Base-by-base conservation (phyloP, 345 rosid species). In the Gossypioides kirkii region DNA sequence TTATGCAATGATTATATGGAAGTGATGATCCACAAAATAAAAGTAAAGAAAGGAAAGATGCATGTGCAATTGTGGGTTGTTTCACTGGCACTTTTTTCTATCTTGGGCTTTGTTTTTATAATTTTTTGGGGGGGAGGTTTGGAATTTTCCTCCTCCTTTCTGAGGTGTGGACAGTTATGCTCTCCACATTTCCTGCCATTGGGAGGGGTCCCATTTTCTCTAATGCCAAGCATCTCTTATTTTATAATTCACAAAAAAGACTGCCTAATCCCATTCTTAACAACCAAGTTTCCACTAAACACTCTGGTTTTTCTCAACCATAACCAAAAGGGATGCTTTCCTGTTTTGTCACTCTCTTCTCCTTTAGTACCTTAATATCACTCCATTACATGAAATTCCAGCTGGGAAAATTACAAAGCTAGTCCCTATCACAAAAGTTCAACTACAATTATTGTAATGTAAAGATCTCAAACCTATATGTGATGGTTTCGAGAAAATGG, bases 51-150 rank as follows among this genome's bases (percentile, higher is more conserved):
- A 59, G 26, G 64, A 13, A 26, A 59, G 74, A 71, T 75, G 88
- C 87, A 85, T 85, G 87, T 83, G 88, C 86, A 54, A 53, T n/a
- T 71, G 85, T 75, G 77, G 77, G 83, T 20, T 76, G 76, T 70
- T 74, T 45, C 68, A 72, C 78, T 72, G 82, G 69, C 84, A 56
- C 71, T 32, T 61, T 82, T 82, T 74, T 32, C 81, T 67, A 77
- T 75, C 78, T 76, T 74, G 12, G 63, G 56, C 66, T 77, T 81
- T 54, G 66, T 77, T 72, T 32, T 72, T 72, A 61, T 70, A 61
- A 52, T 78, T 61, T 76, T 78, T 74, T 73, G 70, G 26, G 70
- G 26, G 70, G 54, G 70, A 49, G 64, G n/a, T 73, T 81, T 78
- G 82, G 80, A 78, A 61, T 77, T 84, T 82, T 76, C 74, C 50